Base-by-base conservation (phyloP, 495 filamentous ascomycete species). In the Annulohypoxylon maeteangense region DNA sequence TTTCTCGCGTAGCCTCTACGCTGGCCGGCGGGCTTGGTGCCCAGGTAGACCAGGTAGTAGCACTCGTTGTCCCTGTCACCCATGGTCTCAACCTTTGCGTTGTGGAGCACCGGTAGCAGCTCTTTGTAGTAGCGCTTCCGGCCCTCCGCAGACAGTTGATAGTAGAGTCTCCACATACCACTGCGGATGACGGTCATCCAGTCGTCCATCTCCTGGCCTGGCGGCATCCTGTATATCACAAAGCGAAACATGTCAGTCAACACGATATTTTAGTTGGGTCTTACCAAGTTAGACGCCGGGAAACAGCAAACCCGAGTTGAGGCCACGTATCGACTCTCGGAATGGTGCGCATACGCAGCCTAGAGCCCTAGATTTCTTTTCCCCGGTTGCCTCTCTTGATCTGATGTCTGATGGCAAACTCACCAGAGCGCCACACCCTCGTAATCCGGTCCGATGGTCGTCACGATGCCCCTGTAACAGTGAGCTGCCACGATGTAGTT, bases 351-450 rank as follows among this genome's bases (percentile, higher is more conserved):
- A 69, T 65, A 73, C 70, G 65, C 51, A 65, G 59, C 60, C 60
- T 60, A 44, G 55, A 65, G 42, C 60, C 61, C 65, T 51, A 63
- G 63, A 51, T 59, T 70, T 53, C 57, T 61, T 58, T 58, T 53
- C 62, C 67, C 70, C 60, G 51, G 55, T 57, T 44, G 65, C 61
- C 42, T 44, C 32, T 61, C 59, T 65, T 72, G 69, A 50, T 63
- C 58, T 60, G 58, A 48, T 53, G 69, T 63, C 58, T 60, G 58
- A 48, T 53, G 69, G 58, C 55, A 61, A 51, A 86, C 89, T 78
- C 84, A 93, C 92, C 92, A 95, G 38, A 95, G 83, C 63, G 90
- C 91, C 59, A 94, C 90, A 62, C 85, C 87, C 74, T 91, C 92
- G 76, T 90, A 92, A 70, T 93, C 85, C 47, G 88, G 86, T 2